Conservation (phyloP, 2,329 filamentous ascomycete species). For the Pseudogymnoascus sp. region DNA sequence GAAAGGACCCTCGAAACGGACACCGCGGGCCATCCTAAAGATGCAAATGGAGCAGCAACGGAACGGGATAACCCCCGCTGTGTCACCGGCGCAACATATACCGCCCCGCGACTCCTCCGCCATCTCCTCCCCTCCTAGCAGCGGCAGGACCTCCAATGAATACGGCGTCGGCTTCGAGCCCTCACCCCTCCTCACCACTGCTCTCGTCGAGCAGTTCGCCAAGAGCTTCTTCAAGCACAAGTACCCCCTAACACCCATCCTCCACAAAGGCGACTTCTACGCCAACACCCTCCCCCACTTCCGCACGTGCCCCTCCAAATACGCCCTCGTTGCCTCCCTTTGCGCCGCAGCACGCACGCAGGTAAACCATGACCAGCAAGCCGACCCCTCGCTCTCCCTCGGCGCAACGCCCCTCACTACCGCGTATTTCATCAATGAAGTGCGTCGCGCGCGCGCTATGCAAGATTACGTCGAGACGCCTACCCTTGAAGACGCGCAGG, state of each 20-base stretch:
- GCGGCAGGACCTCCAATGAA: neutral
- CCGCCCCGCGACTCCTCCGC: conserved; percentile 7
- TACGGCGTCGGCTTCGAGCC: neutral
- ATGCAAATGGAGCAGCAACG: neutral
- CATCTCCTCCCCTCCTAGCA: conserved; percentile 4
- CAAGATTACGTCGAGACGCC: conserved; percentile 23
- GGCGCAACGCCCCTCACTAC: neutral
- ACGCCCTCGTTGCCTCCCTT: conserved; percentile 23
- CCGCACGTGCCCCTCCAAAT: conserved; percentile 18
- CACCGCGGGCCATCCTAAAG: conserved; percentile 7
- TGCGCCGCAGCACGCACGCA: conserved; percentile 26
- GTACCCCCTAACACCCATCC: conserved; percentile 28
- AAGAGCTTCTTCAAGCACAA: conserved; percentile 21
- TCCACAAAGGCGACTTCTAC: conserved; percentile 20
- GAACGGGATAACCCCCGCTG: neutral
- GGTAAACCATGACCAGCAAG: conserved; percentile 11
- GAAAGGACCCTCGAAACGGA: conserved; percentile 28
- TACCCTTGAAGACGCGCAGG: conserved; percentile 23
- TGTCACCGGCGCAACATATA: neutral
- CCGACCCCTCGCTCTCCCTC: conserved; percentile 14
- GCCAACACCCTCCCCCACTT: conserved; percentile 13
- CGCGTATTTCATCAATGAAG: conserved; percentile 19
- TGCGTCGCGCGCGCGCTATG: conserved; percentile 20
- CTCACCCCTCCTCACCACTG: neutral
- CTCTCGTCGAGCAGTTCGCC: neutral